A percentile compares a stretch with the other conserved stretches of the same genome.
Evolutionary conservation across 2,329 filamentous ascomycete genomes (phyloP).

Genomic region (Xylariaceae sp.): DNA sequence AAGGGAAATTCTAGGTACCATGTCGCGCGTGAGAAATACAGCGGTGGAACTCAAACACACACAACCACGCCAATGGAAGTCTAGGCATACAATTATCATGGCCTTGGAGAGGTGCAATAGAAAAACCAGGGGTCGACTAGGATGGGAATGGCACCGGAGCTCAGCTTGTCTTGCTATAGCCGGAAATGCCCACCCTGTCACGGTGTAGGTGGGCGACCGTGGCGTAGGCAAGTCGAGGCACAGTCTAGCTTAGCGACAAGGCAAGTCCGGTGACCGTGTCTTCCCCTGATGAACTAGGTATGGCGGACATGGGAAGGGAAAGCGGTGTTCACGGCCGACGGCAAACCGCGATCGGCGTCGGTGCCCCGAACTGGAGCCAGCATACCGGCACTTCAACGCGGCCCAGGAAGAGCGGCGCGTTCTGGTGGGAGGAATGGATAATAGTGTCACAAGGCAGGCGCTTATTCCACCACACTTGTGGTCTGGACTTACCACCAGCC

Average conservation of each 20-base stretch:
- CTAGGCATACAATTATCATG: slow-evolving; percentile 1
- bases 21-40: slow-evolving; percentile 10
- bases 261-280: slow-evolving; percentile 14
- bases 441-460: slow-evolving; percentile 27
- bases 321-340: slow-evolving; percentile 8
- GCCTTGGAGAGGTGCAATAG: slow-evolving; percentile 2
- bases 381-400: slow-evolving; percentile 19
- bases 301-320: slow-evolving; percentile 2
- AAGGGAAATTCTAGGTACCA: slow-evolving; percentile 9
- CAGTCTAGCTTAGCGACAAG: slow-evolving; percentile 4
- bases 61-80: slow-evolving; percentile 5
- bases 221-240: slow-evolving; percentile 9
- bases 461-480: slow-evolving; percentile 26
- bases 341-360: slow-evolving; percentile 15
- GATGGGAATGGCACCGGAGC: slow-evolving; percentile 5
- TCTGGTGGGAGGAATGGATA: slow-evolving; percentile 18
- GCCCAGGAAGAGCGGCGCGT: slow-evolving; percentile 16
- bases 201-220: slow-evolving; percentile 1
- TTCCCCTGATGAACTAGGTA: slow-evolving; percentile 4
- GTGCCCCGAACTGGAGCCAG: slow-evolving; percentile 18
- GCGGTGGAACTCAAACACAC: slow-evolving; percentile 5
- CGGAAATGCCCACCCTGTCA: slow-evolving; percentile 4
- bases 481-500: slow-evolving; percentile 4
- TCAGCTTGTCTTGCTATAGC: slow-evolving; percentile 8
- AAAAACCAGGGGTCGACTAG: slow-evolving; percentile 2